A percentile compares a stretch with the other conserved stretches of the same genome.
These are phyloP conservation scores for Penicillium paradoxum DNA, from an alignment of 495 filamentous ascomycete genomes.

Conservation along the genomic window DNA sequence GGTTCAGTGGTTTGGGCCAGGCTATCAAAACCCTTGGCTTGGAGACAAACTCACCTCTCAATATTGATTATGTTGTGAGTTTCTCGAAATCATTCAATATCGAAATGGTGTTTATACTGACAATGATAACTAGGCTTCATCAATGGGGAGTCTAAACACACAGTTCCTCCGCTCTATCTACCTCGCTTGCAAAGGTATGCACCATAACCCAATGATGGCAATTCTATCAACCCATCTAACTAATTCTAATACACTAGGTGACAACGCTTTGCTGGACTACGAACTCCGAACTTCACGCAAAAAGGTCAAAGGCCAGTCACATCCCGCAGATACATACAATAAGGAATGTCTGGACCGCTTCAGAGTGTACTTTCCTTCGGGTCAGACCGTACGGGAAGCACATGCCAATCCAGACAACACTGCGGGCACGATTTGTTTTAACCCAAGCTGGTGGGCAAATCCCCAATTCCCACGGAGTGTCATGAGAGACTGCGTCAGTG, in stretches of 20 bases:
- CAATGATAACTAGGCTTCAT: constrained; percentile 55
- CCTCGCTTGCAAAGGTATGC: constrained; percentile 68
- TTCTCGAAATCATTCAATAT: neutral
- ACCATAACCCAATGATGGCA: neutral
- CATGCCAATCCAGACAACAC: constrained; percentile 48
- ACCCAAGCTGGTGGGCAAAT: constrained; percentile 60
- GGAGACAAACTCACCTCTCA: constrained; percentile 37
- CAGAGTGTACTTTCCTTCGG: constrained; percentile 78
- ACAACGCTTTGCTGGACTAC: constrained; percentile 55
- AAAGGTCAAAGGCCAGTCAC: constrained; percentile 1
- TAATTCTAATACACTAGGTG: constrained; percentile 36
- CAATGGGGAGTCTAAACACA: constrained; percentile 67
- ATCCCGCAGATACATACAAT: constrained; percentile 16
- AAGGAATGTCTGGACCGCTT: constrained; percentile 50
- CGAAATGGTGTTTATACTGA: too few species aligned
- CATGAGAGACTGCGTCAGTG: constrained; percentile 69
- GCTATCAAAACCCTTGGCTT: constrained; percentile 56
- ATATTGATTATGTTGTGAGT: constrained; percentile 58
- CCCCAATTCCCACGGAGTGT: constrained; percentile 62
- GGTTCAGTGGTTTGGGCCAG: constrained; percentile 62
- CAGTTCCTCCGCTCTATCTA: constrained; percentile 69
- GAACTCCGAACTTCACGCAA: constrained; percentile 36
- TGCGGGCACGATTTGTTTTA: constrained; percentile 80
- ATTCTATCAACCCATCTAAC: neutral
- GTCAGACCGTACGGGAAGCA: constrained; percentile 61